phyloP scores from a whole-genome alignment of 1,139 yeast species.

The Eremothecium sinecaudum region DNA sequence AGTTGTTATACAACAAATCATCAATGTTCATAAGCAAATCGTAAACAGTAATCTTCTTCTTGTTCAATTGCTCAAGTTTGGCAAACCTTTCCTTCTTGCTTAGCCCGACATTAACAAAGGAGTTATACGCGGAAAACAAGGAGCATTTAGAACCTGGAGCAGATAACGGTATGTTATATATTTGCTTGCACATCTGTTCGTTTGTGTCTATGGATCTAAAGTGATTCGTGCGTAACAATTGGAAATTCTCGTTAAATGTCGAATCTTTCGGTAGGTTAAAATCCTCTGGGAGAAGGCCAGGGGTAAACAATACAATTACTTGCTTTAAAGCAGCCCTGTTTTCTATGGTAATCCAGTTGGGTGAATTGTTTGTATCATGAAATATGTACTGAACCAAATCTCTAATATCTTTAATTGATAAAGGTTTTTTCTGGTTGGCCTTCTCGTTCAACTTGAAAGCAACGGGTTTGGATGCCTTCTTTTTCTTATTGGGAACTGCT shows the following conservation, averaged over 20 bases:
- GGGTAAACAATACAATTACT: constrained; percentile 53
- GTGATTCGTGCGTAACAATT: constrained; percentile 6
- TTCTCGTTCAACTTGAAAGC: constrained; percentile 24
- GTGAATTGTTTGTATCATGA: constrained; percentile 35
- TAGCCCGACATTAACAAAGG: constrained; percentile 48
- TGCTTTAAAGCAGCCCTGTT: constrained; percentile 40
- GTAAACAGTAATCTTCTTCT: constrained; percentile 39
- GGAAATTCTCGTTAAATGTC: constrained; percentile 18
- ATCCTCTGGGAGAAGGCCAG: constrained; percentile 50
- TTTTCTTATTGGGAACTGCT: constrained; percentile 33
- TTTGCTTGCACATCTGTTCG: constrained; percentile 32
- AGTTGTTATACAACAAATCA: constrained; percentile 41
- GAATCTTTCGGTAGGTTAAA: constrained; percentile 27
- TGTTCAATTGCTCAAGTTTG: constrained; percentile 31
- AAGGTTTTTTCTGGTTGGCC: constrained; percentile 24
- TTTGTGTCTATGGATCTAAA: constrained; percentile 13
- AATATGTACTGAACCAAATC: constrained; percentile 43
- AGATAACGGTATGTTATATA: constrained; percentile 20
- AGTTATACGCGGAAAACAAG: constrained; percentile 45
- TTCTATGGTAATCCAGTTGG: constrained; percentile 37
- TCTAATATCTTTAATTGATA: constrained; percentile 40
- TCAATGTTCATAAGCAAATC: constrained; percentile 45
- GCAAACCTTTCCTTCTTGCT: constrained; percentile 45
- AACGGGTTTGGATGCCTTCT: constrained; percentile 34
- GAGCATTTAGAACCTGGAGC: constrained; percentile 59